These are phyloP conservation scores for Akanthomyces dipterigenus DNA, from an alignment of 2,329 filamentous ascomycete species.

Conservation along the genomic window DNA sequence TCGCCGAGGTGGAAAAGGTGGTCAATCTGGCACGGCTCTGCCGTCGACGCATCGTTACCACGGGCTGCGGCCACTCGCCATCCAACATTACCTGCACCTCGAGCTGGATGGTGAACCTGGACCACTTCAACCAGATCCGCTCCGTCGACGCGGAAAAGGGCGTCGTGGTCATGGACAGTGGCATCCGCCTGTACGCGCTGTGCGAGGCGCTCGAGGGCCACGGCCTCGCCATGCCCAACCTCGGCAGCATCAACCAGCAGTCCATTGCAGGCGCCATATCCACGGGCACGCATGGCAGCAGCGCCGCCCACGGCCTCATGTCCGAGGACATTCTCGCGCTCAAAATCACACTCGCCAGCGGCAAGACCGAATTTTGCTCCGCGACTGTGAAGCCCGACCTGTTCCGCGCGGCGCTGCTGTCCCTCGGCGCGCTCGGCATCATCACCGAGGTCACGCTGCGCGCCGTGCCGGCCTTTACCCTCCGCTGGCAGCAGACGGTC, in stretches of 20 bases:
- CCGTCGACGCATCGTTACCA: slow-evolving; percentile 72
- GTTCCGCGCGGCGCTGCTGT: slow-evolving; percentile 82
- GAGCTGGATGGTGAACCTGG: slow-evolving; percentile 90
- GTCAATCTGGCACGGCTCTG: slow-evolving; percentile 74
- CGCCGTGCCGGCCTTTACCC: slow-evolving; percentile 72
- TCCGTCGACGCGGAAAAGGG: slow-evolving; percentile 59
- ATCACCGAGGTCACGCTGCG: slow-evolving; percentile 84
- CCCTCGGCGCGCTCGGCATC: slow-evolving; percentile 83
- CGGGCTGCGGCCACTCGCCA: slow-evolving; percentile 89
- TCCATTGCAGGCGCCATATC: slow-evolving; percentile 87
- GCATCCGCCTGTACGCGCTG: slow-evolving; percentile 73
- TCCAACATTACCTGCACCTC: slow-evolving; percentile 89
- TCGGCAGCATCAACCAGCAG: slow-evolving; percentile 93
- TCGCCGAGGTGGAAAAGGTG: slow-evolving; percentile 76
- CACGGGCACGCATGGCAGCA: slow-evolving; percentile 90
- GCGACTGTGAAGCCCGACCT: slow-evolving; percentile 65
- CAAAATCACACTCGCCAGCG: slow-evolving; percentile 76
- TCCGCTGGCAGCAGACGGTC: slow-evolving; percentile 79
- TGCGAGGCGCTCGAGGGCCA: slow-evolving; percentile 65
- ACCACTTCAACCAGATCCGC: slow-evolving; percentile 69
- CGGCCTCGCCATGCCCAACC: slow-evolving; percentile 80
- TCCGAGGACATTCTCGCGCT: slow-evolving; percentile 70
- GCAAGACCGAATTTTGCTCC: slow-evolving; percentile 63
- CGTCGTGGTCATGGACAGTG: slow-evolving; percentile 74
- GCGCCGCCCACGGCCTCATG: slow-evolving; percentile 73